These are phyloP conservation scores for Monosporozyma siamensis DNA, from an alignment of 805 yeast genomes.

Conservation along the genomic window DNA sequence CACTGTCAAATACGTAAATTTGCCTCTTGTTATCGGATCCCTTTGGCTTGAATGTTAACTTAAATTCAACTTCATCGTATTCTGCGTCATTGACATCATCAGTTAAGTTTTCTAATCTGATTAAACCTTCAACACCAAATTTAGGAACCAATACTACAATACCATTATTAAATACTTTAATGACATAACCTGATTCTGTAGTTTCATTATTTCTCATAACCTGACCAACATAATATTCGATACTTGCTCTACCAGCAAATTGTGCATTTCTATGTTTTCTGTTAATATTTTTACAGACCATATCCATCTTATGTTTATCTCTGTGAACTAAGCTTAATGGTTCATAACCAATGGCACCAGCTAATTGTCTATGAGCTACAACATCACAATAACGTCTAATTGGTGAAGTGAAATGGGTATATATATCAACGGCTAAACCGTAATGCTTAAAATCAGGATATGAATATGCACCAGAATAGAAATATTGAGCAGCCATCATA, in stretches of 20 bases:
- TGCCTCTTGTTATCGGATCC: slow-evolving; percentile 38
- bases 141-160: slow-evolving; percentile 90
- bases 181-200: slow-evolving; percentile 80
- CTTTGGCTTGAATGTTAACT: slow-evolving; percentile 46
- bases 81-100: slow-evolving; percentile 53
- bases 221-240: slow-evolving; percentile 96
- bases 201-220: slow-evolving; percentile 81
- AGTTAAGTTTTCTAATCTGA: slow-evolving; percentile 64
- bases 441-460: slow-evolving; percentile 91
- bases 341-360: slow-evolving; percentile 97
- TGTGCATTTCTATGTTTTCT: slow-evolving; percentile 95
- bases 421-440: slow-evolving; percentile 94
- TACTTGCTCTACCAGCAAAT: slow-evolving; percentile 96
- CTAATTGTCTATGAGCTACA: slow-evolving; percentile 93
- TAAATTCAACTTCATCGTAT: slow-evolving; percentile 72
- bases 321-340: slow-evolving; percentile 70
- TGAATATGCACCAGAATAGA: slow-evolving; percentile 81
- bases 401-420: slow-evolving; percentile 97
- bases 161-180: slow-evolving; percentile 89
- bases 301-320: slow-evolving; percentile 83
- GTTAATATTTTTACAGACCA: slow-evolving; percentile 81
- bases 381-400: slow-evolving; percentile 97
- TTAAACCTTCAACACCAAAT: slow-evolving; percentile 91
- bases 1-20: slow-evolving; percentile 73
- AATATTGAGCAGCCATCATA: slow-evolving; percentile 98